phyloP scores from a whole-genome alignment of 331 rosid genomes.

The Malus hybrid region DNA sequence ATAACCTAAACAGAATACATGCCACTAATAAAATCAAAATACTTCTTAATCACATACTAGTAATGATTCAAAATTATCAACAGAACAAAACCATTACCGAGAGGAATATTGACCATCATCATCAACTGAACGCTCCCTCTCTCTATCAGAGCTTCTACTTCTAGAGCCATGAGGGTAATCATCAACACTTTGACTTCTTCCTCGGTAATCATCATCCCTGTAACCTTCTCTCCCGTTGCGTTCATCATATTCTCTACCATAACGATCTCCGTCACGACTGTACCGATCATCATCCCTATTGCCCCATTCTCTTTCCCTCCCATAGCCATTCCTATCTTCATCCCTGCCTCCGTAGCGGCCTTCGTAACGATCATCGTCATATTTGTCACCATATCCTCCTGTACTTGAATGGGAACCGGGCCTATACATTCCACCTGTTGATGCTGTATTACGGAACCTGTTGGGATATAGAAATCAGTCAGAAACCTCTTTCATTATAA shows the following conservation, averaged over 20 bases:
- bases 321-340: slow-evolving; percentile 53
- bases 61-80: neutral
- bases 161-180: slow-evolving; percentile 58
- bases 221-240: slow-evolving; percentile 54
- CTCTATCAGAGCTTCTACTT: slow-evolving; percentile 68
- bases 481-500: slow-evolving; percentile 5
- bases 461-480: slow-evolving; percentile 14
- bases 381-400: slow-evolving; percentile 53
- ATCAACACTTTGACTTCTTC: slow-evolving; percentile 67
- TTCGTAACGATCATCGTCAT: slow-evolving; percentile 61
- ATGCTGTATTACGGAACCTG: slow-evolving; percentile 65
- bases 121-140: slow-evolving; percentile 46
- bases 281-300: slow-evolving; percentile 49
- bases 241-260: slow-evolving; percentile 66
- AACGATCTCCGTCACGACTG: slow-evolving; percentile 59
- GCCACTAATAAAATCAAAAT: neutral
- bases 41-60: neutral
- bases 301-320: slow-evolving; percentile 67
- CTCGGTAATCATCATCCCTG: slow-evolving; percentile 59
- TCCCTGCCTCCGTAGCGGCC: slow-evolving; percentile 51
- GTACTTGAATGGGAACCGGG: slow-evolving; percentile 46
- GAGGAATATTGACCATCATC: slow-evolving; percentile 73
- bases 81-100: slow-evolving; percentile 34
- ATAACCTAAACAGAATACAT: too few relatives aligned
- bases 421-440: slow-evolving; percentile 66